Conservation (phyloP, 2,329 filamentous ascomycete genomes). For the Sporothrix globosa region DNA sequence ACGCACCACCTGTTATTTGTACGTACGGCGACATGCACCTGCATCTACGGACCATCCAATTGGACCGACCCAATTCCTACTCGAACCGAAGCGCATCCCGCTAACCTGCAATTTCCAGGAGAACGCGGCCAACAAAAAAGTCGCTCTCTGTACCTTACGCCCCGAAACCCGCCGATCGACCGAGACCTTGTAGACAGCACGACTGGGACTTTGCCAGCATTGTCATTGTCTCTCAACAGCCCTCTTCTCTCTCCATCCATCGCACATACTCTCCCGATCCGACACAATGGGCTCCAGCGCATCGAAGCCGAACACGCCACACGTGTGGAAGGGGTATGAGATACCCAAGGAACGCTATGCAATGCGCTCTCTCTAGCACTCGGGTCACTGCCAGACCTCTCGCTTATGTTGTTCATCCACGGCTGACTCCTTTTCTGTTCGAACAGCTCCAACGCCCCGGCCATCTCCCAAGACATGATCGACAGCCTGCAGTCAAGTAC, state of each 20-base stretch:
- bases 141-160: neutral
- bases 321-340: constrained; percentile 60
- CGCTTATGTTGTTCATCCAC: neutral
- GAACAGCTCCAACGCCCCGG: constrained; percentile 49
- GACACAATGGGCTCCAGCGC: constrained; percentile 59
- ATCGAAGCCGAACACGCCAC: constrained; percentile 56
- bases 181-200: neutral
- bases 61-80: neutral
- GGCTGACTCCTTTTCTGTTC: constrained; percentile 38
- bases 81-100: neutral
- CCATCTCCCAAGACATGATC: constrained; percentile 77
- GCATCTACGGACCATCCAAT: neutral
- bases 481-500: constrained; percentile 81
- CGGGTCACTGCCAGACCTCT: neutral
- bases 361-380: neutral
- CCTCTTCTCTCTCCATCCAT: neutral
- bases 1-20: constrained; percentile 21
- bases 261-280: constrained; percentile 22
- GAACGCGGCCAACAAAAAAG: neutral
- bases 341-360: neutral
- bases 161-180: constrained; percentile 9
- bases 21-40: neutral
- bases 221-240: neutral
- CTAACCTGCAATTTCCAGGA: constrained; percentile 8
- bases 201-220: neutral